These are phyloP conservation scores for Arabis hirsuta DNA, from an alignment of 345 rosid genomes.

Conservation along the genomic window DNA sequence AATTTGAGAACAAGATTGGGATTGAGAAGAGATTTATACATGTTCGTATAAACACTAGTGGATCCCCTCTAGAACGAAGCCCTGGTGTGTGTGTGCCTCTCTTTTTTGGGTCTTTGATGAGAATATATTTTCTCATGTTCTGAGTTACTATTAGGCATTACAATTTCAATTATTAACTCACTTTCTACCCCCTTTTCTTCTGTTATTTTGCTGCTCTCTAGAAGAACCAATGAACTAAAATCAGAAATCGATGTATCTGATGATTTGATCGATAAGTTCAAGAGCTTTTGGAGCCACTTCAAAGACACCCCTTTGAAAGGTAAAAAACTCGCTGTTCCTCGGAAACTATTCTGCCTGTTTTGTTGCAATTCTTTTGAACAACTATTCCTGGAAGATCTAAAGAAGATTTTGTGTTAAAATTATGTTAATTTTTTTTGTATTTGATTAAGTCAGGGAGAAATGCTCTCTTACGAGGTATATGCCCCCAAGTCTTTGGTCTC, in stretches of 20 bases:
- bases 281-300: constrained; percentile 83
- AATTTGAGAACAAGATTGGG: constrained; percentile 51
- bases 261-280: constrained; percentile 65
- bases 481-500: constrained; percentile 97
- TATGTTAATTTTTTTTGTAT: background rate
- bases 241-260: constrained; percentile 71
- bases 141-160: background rate
- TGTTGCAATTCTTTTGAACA: constrained; percentile 10
- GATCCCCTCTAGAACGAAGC: constrained; percentile 78
- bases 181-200: constrained; percentile 5
- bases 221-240: constrained; percentile 90
- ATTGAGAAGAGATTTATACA: constrained; percentile 77
- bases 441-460: constrained; percentile 65
- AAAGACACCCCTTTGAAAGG: constrained; percentile 76
- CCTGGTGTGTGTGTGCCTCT: constrained; percentile 54
- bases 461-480: constrained; percentile 80
- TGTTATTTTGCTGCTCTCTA: constrained; percentile 33
- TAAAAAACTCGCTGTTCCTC: constrained; percentile 36
- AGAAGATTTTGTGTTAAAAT: background rate
- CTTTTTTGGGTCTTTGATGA: constrained; percentile 3
- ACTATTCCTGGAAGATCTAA: background rate
- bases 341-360: constrained; percentile 10
- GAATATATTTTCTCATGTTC: background rate
- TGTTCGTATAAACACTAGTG: constrained; percentile 73
- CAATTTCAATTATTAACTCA: constrained; percentile 14